Base-by-base conservation (phyloP, 192 early-diverging fungal species). In the Entomortierella beljakovae region DNA sequence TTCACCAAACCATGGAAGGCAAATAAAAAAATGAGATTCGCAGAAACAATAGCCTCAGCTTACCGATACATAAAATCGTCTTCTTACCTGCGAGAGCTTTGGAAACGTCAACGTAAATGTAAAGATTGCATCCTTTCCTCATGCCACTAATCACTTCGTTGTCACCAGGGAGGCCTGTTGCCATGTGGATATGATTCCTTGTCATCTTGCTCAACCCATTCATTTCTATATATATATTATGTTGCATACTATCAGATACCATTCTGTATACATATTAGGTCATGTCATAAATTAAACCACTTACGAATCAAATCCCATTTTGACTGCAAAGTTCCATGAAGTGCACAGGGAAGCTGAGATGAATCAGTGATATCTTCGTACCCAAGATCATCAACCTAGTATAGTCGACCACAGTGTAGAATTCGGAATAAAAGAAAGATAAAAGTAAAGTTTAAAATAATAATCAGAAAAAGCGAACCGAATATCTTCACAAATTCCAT, bases 161-260 rank as follows among this genome's bases (percentile, higher is more conserved):
- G 32, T 92, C 92, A 3, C 89, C 91, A 4, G 80, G 87, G 58
- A 87, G 72, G 0, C 94, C 95, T 5, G 83, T 57, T 1, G 96
- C 93, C 81, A 94, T 93, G 67, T 98, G 97, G 57, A 98, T 96
- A 82, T 98, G 95, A 33, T 93, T 95, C 43, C 97, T 88, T 32
- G 48, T 57, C 96, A 98, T 98, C 34, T 68, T 81, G 7, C 81
- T 88, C 33, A 97, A 83, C 8, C 96, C 95, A 13, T 76, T 23
- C 40, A 80, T 50, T 32, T 81, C 83, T 65, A 88, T 85, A 52
- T 46, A 28, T 38, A 15, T 32, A 64, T 26, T 38, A 25, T 11
- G 13, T 0, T 2, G 49, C 33, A 10, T 16, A 20, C n/a, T 6
- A 22, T 26, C n/a, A 64, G 49, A 38, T 38, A 38, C 37, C 37